phyloP scores from a whole-genome alignment of 495 filamentous ascomycete genomes.

The Penicillium coffeae region DNA sequence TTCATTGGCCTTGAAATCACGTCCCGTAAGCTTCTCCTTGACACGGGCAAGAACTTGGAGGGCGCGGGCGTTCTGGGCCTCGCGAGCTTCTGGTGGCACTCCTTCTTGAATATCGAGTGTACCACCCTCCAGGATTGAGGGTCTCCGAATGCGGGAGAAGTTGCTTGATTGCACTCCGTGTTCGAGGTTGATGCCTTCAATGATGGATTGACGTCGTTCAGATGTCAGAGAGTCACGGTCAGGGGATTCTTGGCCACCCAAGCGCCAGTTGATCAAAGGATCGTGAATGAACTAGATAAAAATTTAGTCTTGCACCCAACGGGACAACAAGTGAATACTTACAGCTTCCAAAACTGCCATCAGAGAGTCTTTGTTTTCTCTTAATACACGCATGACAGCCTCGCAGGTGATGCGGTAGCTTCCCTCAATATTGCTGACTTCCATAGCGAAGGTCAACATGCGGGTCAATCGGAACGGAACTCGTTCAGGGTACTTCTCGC shows the following conservation, averaged over 20 bases:
- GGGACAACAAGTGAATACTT: conserved; percentile 44
- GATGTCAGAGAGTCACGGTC: conserved; percentile 74
- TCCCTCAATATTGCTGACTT: conserved; percentile 98
- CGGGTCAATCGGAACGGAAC: conserved; percentile 96
- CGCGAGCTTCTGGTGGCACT: conserved; percentile 51
- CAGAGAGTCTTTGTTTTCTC: conserved; percentile 94
- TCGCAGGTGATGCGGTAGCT: conserved; percentile 97
- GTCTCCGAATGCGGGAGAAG: conserved; percentile 43
- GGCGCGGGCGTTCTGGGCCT: conserved; percentile 89
- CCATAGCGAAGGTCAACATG: conserved; percentile 99
- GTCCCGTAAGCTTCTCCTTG: conserved; percentile 85
- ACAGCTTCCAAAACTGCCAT: conserved; percentile 98
- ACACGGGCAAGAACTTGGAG: conserved; percentile 89
- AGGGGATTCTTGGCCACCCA: conserved; percentile 80
- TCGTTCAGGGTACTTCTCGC: conserved; percentile 96
- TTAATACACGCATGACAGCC: conserved; percentile 93
- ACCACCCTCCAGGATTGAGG: conserved; percentile 50
- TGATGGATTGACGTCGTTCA: conserved; percentile 72
- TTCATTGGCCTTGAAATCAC: conserved; percentile 60
- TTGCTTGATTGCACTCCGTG: conserved; percentile 44
- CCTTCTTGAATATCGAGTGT: conserved; percentile 49
- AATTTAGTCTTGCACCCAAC: not conserved
- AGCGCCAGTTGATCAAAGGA: conserved; percentile 93
- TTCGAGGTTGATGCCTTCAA: conserved; percentile 57
- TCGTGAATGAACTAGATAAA: conserved; percentile 85